These are phyloP conservation scores for Beauveria brongniartii DNA, from an alignment of 2,329 filamentous ascomycete species.

Conservation along the genomic window DNA sequence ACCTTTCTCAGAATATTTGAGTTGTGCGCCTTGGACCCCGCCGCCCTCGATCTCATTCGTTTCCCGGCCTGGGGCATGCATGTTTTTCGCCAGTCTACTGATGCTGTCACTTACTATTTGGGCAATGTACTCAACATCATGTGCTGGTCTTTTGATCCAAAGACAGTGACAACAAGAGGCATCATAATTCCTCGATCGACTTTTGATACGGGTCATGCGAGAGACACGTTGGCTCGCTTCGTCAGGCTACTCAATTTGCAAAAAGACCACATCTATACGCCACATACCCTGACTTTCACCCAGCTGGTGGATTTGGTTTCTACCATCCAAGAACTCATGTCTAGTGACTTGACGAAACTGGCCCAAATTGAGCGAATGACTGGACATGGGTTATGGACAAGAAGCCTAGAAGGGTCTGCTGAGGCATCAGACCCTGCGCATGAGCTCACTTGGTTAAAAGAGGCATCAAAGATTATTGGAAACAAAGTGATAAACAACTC, in stretches of 20 bases:
- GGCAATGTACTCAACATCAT: not conserved
- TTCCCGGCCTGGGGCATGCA: not conserved
- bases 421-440: not conserved
- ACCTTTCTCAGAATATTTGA: not conserved
- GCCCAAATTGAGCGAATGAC: not conserved
- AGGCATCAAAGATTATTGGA: not conserved
- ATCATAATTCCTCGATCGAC: not conserved
- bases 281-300: not conserved
- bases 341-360: not conserved
- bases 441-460: not conserved
- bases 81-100: not conserved
- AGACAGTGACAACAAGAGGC: not conserved
- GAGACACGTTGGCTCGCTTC: not conserved
- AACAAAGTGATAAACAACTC: not conserved
- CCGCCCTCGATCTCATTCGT: not conserved
- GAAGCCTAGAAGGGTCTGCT: not conserved
- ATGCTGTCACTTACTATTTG: not conserved
- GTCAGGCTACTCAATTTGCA: not conserved
- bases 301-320: not conserved
- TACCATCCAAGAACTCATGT: not conserved
- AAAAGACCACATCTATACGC: not conserved
- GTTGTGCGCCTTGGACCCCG: not conserved
- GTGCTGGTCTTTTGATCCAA: not conserved
- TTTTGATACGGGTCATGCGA: not conserved
- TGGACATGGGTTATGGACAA: not conserved